These are phyloP conservation scores for Musa acuminata DNA, from an alignment of 176 grass and related monocot species.

Conservation along the genomic window DNA sequence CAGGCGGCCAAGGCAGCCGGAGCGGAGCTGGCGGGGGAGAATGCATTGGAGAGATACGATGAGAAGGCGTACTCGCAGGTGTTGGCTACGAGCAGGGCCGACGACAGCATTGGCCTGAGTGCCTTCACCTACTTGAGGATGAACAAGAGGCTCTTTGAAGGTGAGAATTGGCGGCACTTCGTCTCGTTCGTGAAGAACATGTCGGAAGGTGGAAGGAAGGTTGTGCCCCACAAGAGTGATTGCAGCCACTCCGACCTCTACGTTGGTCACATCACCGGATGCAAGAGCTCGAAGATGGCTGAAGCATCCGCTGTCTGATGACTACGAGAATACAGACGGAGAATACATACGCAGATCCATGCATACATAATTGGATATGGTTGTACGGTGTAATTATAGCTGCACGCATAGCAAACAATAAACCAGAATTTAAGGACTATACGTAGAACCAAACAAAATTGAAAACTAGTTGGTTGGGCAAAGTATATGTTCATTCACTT, in stretches of 20 bases:
- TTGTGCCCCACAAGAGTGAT: slow-evolving; percentile 45
- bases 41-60: slow-evolving; percentile 91
- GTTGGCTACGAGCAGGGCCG: slow-evolving; percentile 26
- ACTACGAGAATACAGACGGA: too few relatives aligned
- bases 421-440: too few relatives aligned
- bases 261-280: slow-evolving; percentile 54
- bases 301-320: neutral
- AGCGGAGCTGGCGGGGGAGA: slow-evolving; percentile 81
- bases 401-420: too few relatives aligned
- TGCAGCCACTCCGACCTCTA: slow-evolving; percentile 76
- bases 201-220: slow-evolving; percentile 41
- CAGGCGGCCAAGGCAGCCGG: slow-evolving; percentile 25
- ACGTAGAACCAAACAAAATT: too few relatives aligned
- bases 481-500: too few relatives aligned
- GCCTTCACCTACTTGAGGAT: slow-evolving; percentile 93
- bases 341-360: too few relatives aligned
- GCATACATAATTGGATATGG: too few relatives aligned
- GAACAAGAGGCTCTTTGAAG: slow-evolving; percentile 85
- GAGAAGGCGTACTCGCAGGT: slow-evolving; percentile 67
- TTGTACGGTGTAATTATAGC: too few relatives aligned
- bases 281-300: neutral
- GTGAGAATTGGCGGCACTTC: slow-evolving; percentile 78
- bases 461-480: too few relatives aligned
- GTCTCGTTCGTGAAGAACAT: slow-evolving; percentile 77
- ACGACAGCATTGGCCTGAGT: slow-evolving; percentile 33